Evolutionary conservation across 2,329 filamentous ascomycete genomes (phyloP).

Genomic region (Stromatinia cepivora): DNA sequence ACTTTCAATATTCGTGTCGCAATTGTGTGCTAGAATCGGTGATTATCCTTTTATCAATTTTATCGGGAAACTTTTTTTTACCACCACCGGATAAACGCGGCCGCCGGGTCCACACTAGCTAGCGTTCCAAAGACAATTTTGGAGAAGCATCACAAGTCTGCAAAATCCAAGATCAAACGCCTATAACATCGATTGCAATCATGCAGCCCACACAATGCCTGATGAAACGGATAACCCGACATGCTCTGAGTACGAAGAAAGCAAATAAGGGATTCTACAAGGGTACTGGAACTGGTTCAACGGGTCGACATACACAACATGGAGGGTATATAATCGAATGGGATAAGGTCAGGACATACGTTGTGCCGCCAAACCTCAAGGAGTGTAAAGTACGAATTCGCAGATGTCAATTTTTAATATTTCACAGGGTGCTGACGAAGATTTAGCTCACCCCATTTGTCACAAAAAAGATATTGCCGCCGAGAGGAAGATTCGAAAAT

Average conservation of each 20-base stretch:
- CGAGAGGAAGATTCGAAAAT: slow-evolving; percentile 52
- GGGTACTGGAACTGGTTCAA: slow-evolving; percentile 83
- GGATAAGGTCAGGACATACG: slow-evolving; percentile 86
- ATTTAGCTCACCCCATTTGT: slow-evolving; percentile 78
- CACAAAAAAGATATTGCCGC: slow-evolving; percentile 56
- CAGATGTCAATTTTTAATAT: neutral
- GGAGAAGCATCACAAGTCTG: slow-evolving; percentile 13
- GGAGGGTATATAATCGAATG: slow-evolving; percentile 85
- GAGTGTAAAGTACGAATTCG: slow-evolving; percentile 65
- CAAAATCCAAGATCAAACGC: slow-evolving; percentile 10
- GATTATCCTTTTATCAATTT: slow-evolving; percentile 29
- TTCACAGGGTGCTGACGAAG: slow-evolving; percentile 27
- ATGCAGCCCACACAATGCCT: slow-evolving; percentile 72
- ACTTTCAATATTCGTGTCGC: neutral
- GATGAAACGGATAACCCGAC: slow-evolving; percentile 68
- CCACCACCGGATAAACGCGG: slow-evolving; percentile 23
- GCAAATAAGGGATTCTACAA: slow-evolving; percentile 96
- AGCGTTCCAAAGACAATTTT: slow-evolving; percentile 21
- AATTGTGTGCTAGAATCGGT: slow-evolving; percentile 19
- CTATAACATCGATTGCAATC: slow-evolving; percentile 21
- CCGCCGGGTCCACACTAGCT: slow-evolving; percentile 27
- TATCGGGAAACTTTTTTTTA: slow-evolving; percentile 33
- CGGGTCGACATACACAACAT: slow-evolving; percentile 80
- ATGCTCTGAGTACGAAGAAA: slow-evolving; percentile 87
- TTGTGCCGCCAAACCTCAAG: slow-evolving; percentile 68